These are phyloP conservation scores for Nephelium lappaceum DNA, from an alignment of 345 rosid species.

Conservation along the genomic window DNA sequence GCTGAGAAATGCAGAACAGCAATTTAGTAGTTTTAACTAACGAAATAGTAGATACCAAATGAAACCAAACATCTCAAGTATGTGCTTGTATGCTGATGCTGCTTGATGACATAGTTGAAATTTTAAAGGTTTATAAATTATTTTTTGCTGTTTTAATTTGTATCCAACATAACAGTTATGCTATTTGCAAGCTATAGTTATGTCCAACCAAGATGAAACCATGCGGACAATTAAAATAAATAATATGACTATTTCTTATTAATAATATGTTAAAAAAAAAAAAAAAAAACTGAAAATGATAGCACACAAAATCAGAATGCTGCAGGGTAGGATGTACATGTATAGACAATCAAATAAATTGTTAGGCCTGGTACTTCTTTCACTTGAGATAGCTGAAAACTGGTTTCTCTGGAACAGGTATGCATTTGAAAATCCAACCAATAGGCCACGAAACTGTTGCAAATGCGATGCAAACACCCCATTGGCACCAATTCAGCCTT, in stretches of 20 bases:
- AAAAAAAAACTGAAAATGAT: no score
- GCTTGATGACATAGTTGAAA: not conserved
- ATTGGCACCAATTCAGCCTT: no score
- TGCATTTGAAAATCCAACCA: slow-evolving; percentile 60
- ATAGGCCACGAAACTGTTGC: slow-evolving; percentile 73
- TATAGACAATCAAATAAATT: not conserved
- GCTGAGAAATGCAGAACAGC: no score
- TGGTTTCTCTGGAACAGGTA: no score
- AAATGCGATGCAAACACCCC: slow-evolving; percentile 56
- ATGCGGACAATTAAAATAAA: no score
- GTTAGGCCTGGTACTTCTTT: not conserved
- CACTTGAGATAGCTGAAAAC: slow-evolving; percentile 45
- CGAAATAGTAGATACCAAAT: not conserved
- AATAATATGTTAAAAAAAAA: no score
- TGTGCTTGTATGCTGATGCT: not conserved
- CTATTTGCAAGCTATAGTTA: no score
- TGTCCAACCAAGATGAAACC: no score
- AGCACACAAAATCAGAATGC: no score
- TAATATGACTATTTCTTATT: no score
- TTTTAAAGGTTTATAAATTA: not conserved
- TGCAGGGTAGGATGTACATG: no score
- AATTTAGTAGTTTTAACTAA: no score
- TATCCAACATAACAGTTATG: not conserved
- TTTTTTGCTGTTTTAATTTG: not conserved
- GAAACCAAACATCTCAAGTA: not conserved